Evolutionary conservation across 371 early-diverging fungal genomes (phyloP), one percentile per base, ranked within the genome.

Genomic region (Rhizopus arrhizus): DNA sequence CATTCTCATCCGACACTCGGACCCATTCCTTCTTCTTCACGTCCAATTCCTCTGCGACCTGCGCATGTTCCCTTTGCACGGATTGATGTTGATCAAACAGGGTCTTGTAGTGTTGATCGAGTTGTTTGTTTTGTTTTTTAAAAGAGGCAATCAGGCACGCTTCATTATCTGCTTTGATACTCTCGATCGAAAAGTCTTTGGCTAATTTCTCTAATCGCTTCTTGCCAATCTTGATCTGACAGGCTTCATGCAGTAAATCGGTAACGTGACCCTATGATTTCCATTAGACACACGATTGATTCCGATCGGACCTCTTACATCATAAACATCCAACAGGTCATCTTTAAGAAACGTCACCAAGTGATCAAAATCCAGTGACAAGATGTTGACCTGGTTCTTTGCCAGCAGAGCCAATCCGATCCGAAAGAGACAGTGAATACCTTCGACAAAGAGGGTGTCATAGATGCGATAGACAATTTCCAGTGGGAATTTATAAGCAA

Each of bases 401-500:
- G 89, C 83, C 56, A 98, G 69, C 51, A 97, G 78, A 0, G 96
- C 95, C 8, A 96, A 70, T 0, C 94, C 88, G 34, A 97, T 86
- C 5, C 91, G 81, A 62, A 94, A 83, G 15, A 96, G 74, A 5
- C 87, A 75, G 41, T 95, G 93, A 28, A 90, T 68, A 3, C 98
- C 97, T 69, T 96, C 95, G 13, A 90, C 90, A 56, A 98, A 86
- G 15, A 98, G 76, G 11, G 92, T 83, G 71, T 98, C 98, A 62
- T 91, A 90, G 46, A 98, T 87, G 0, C 96, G 88, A 70, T 90
- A 90, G 4, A 96, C 95, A 59, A 95, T 73, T 28, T 88, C 81
- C 28, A 97, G 76, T 4, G 97, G 97, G 67, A 97, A 93, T 36
- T 92, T 90, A 82, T 95, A 97, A 1, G 97, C 96, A 76, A 97